Base-by-base conservation (phyloP, 306 rosid genomes). In the Begonia peltatifolia region DNA sequence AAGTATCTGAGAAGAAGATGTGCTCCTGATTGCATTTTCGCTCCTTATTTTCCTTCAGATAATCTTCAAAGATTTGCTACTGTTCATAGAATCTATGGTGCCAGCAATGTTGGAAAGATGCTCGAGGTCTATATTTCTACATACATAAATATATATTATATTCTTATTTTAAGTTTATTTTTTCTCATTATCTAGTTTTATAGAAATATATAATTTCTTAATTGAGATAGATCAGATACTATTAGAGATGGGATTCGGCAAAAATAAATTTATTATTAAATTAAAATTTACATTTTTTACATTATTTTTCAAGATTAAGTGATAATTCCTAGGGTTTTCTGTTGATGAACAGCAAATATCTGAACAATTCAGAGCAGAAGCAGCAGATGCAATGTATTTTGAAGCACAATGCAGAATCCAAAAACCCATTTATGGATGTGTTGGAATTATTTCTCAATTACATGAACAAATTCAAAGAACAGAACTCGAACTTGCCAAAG, bases 81-180 rank as follows among this genome's bases (percentile, higher is more conserved):
- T 49, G 94, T 85, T 67, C 94, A 90, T 41, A 67, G 57, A 73
- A 80, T 85, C 38, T 83, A 74, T 63, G 95, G 95, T 67, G 79
- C 84, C 41, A 74, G 74, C 68, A 83, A 83, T 55, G 86, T 85
- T n/a, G 82, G 74, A 36, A 83, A 72, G 63, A 71, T 83, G 75
- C 95, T 89, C 47, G 73, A 72, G 84, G 95, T 89, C 64, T 30
- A 20, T 3, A 20, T 20, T 2, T 20, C 23, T 20, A 20, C 4
- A 20, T 20, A 20, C 23, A 20, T 20, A 0, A 20, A 20, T n/a
- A 20, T 20, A 20, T 20, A 20, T 41, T 14, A 2, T 42, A 15
- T n/a, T 7, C 10, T 20, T 18, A 12, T 23, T 8, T 13, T 41
- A 7, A 0, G 14, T 12, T 30, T 4, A 11, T 55, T 3, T 12